Evolutionary conservation across 106 monocot species (phyloP).

Genomic region (Xerophyta viscosa): DNA sequence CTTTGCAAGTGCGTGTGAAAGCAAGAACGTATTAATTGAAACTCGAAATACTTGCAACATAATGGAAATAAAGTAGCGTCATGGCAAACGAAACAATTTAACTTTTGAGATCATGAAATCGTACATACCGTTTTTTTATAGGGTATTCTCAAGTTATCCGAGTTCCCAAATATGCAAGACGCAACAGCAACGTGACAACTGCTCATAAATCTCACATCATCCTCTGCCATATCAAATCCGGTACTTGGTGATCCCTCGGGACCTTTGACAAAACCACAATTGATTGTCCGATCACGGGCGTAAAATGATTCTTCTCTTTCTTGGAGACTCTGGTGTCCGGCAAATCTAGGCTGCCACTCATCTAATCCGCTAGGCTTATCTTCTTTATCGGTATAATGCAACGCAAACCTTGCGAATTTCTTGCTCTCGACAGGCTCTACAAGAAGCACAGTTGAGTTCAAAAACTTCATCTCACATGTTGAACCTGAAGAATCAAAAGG

Average conservation of each 20-base stretch:
- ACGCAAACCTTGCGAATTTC: conserved; percentile 81
- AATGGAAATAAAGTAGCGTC: no score
- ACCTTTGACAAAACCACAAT: conserved; percentile 95
- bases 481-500: conserved; percentile 39
- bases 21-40: no score
- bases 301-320: conserved; percentile 83
- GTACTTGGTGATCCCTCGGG: conserved; percentile 65
- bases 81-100: no score
- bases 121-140: conserved; percentile 79
- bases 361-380: conserved; percentile 39
- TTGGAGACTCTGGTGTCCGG: conserved; percentile 80
- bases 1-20: no score
- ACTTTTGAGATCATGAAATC: no score
- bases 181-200: conserved; percentile 97
- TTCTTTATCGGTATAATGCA: conserved; percentile 69
- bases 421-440: conserved; percentile 67
- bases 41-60: no score
- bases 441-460: conserved; percentile 62
- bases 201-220: conserved; percentile 89
- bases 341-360: conserved; percentile 79
- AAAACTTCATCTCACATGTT: conserved; percentile 89
- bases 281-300: conserved; percentile 78
- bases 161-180: conserved; percentile 99
- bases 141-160: conserved; percentile 85
- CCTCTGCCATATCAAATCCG: conserved; percentile 91